Conservation (phyloP, 352 stramenopile species). For the Pythium folliculosum region DNA sequence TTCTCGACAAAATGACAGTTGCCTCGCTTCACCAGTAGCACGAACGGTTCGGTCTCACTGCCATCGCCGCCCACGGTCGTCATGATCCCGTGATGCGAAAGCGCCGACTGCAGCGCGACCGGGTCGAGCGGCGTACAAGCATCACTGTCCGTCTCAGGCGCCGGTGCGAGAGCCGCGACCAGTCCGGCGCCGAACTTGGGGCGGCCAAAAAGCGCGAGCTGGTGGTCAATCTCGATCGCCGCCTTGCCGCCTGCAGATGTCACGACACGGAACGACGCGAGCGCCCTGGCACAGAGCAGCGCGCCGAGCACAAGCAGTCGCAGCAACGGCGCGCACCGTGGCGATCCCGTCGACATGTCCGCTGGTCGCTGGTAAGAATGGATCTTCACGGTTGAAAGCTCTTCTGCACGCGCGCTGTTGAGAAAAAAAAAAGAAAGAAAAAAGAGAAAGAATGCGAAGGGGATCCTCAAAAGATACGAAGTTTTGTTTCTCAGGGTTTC, state of each 20-base stretch:
- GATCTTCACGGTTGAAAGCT: neutral
- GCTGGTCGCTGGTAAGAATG: neutral
- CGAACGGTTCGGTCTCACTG: constrained; percentile 15
- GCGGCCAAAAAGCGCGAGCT: constrained; percentile 28
- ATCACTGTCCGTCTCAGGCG: constrained; percentile 11
- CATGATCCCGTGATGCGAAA: neutral
- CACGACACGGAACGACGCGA: constrained; percentile 26
- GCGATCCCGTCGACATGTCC: neutral
- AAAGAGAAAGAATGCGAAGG: neutral
- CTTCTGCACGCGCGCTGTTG: neutral
- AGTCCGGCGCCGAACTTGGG: constrained; percentile 22
- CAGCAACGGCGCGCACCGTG: neutral
- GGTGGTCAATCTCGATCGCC: constrained; percentile 22
- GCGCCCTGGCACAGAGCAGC: neutral
- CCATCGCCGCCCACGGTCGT: constrained; percentile 1
- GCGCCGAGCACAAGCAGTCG: neutral
- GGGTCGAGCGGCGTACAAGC: constrained; percentile 13
- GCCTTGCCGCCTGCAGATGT: constrained; percentile 1
- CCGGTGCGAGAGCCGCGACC: constrained; percentile 19
- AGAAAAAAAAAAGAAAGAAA: constrained; percentile 3
- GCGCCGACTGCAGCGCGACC: neutral
- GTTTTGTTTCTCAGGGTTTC: too few species aligned
- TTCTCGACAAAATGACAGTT: constrained; percentile 39
- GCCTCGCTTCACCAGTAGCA: constrained; percentile 32
- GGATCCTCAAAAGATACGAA: neutral